Percentiles rank a stretch among this genome's conserved stretches.
phyloP scores from a whole-genome alignment of 2,329 filamentous ascomycete genomes.

The Pseudogymnoascus sp. region DNA sequence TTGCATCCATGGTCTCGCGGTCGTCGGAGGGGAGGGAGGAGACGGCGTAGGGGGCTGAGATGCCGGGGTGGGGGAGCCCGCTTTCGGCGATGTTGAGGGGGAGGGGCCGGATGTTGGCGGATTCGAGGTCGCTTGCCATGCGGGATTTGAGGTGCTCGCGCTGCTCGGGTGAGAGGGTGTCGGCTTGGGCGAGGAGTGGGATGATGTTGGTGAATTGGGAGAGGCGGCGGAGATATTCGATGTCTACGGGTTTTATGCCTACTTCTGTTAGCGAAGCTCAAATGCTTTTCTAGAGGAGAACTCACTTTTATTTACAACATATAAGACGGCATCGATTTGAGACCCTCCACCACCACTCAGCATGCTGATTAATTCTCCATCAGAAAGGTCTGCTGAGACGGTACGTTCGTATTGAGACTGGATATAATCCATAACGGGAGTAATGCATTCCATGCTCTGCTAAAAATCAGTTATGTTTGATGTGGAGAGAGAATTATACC shows the following conservation, averaged over 20 bases:
- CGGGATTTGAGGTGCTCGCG: slow-evolving; percentile 52
- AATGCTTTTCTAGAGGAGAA: background rate
- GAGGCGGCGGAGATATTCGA: slow-evolving; percentile 65
- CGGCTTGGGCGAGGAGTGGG: slow-evolving; percentile 70
- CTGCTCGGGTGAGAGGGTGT: slow-evolving; percentile 55
- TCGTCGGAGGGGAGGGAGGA: slow-evolving; percentile 69
- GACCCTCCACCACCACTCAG: slow-evolving; percentile 75
- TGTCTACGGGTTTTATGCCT: slow-evolving; percentile 54
- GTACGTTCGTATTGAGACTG: slow-evolving; percentile 61
- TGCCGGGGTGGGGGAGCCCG: slow-evolving; percentile 22
- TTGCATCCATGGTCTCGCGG: slow-evolving; percentile 82
- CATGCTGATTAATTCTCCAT: slow-evolving; percentile 68
- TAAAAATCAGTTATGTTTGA: slow-evolving; percentile 22
- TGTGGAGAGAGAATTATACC: slow-evolving; percentile 22
- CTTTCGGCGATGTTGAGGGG: slow-evolving; percentile 45
- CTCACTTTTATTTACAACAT: slow-evolving; percentile 68
- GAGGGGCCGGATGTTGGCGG: slow-evolving; percentile 57
- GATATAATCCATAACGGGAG: slow-evolving; percentile 62
- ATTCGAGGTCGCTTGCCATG: slow-evolving; percentile 48
- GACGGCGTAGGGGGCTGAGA: slow-evolving; percentile 56
- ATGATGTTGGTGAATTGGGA: slow-evolving; percentile 74
- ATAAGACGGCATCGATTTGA: slow-evolving; percentile 79
- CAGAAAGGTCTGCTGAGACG: slow-evolving; percentile 53
- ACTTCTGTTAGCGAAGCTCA: background rate
- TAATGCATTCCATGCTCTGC: slow-evolving; percentile 49